Evolutionary conservation across 371 early-diverging fungal species (phyloP), one percentile per base, ranked within the genome.

Genomic region (Nematocida sp.): DNA sequence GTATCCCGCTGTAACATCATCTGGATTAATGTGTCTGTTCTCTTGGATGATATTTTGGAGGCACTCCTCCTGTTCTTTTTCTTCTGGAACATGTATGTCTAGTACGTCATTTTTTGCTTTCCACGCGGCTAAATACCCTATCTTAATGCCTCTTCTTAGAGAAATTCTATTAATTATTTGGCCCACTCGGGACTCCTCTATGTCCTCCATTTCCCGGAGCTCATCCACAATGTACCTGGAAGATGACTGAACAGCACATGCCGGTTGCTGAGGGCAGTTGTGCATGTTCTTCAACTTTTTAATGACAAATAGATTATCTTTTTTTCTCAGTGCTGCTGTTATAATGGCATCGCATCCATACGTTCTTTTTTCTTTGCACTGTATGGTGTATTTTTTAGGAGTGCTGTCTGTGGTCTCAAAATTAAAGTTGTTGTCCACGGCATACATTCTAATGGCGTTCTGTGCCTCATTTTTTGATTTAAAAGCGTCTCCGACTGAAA

Each of bases 291-390:
- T 81, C 23, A 81, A 65, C 55, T 75, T 80, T 55, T 79, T 80
- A 23, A 83, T 76, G 20, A 76, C 59, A 68, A 66, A 83, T 28
- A 59, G 36, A 25, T 69, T 66, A 28, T 82, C 82, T 65, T 78
- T 79, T 39, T 82, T 82, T 39, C 76, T 64, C 47, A 60, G 71
- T n/a, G 61, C 60, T 28, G 80, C 65, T 28, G 56, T 66, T 55
- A 83, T 79, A 2, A 63, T 55, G 13, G 82, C 82, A 38, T 83
- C 82, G 55, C 84, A 83, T 11, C 68, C 66, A 64, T 79, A 79
- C 23, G 79, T 78, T 11, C 76, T 32, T 75, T 77, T 80, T 42
- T 79, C 80, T 57, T 79, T 80, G 67, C 84, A 83, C 32, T 64
- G 50, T 13, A 81, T 66, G n/a, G 79, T 65, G 45, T 79, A 59